Base-by-base conservation (phyloP, 371 early-diverging fungal species). In the Apophysomyces trapeziformis region DNA sequence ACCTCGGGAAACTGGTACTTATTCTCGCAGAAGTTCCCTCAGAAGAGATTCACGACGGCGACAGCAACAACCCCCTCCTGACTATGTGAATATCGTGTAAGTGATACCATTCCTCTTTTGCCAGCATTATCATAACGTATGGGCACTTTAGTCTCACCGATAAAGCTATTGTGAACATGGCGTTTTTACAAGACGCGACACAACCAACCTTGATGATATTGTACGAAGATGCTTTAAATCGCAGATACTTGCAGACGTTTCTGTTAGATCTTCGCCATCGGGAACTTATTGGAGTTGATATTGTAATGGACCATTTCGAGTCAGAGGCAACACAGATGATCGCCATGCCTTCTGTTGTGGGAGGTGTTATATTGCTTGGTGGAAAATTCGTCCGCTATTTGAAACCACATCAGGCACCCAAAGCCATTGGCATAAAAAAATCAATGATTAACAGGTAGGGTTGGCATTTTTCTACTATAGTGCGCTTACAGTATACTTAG, bases 131-230 rank as follows among this genome's bases (percentile, higher is more conserved):
- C 2, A 3, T 41, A 38, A n/a, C 18, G 2, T 56, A 36, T 43
- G 32, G 11, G 44, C 0, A 26, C 61, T 41, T 66, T 37, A 87
- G 93, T 37, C 78, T 95, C 35, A 86, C 87, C 7, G 95, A 94
- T 66, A 81, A 93, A 37, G 73, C 83, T 2, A 83, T 95, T 2
- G 68, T 93, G 8, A 83, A 88, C 0, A 82, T 94, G 70, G 75
- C 80, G 13, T 91, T 95, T 65, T 67, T 93, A 56, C 81, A 87
- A 26, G 78, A 79, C n/a, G 68, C 69, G 6, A 58, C 66, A 1
- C 68, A 74, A 44, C 89, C 92, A 0, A 83, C 87, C 5, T 75
- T 96, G 8, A 86, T 89, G 7, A 84, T 96, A 16, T 75, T 96
- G 1, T 88, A 89, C 60, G 90, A 94, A 68, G 93, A 95, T 68